Evolutionary conservation across 208 protist genomes (phyloP).

Genomic region (Crithidia brevicula): DNA sequence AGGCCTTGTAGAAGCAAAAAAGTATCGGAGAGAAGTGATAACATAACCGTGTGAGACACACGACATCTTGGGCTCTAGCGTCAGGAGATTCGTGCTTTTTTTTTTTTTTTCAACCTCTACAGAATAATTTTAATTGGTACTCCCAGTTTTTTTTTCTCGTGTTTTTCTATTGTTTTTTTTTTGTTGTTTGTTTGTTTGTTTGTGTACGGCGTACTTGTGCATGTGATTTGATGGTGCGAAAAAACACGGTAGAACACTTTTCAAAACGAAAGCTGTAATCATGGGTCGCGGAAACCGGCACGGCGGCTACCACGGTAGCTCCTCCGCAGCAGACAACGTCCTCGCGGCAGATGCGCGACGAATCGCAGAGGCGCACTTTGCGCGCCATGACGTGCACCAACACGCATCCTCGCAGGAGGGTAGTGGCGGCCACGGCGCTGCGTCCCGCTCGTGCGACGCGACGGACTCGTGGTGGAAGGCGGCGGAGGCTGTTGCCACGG

Average conservation of each 20-base stretch:
- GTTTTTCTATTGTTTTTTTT: conserved; percentile 19
- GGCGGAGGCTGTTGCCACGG: not conserved
- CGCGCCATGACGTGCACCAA: not conserved
- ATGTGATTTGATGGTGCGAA: too few species aligned
- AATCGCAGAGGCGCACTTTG: not conserved
- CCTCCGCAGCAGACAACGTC: not conserved
- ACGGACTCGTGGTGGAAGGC: not conserved
- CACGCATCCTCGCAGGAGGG: conserved; percentile 1
- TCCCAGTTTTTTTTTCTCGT: not conserved
- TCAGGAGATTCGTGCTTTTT: too few species aligned
- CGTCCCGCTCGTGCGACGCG: not conserved
- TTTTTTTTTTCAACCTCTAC: conserved; percentile 1
- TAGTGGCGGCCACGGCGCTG: not conserved
- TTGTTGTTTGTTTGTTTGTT: conserved; percentile 3
- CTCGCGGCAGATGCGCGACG: not conserved
- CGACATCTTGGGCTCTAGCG: too few species aligned
- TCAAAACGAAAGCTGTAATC: too few species aligned
- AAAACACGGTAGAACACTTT: too few species aligned
- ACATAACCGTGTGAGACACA: too few species aligned
- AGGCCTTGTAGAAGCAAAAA: too few species aligned
- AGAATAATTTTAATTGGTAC: not conserved
- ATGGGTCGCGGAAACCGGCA: conserved; percentile 11
- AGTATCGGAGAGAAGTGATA: too few species aligned
- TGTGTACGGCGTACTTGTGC: conserved; percentile 11
- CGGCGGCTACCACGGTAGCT: conserved; percentile 1